Evolutionary conservation across 2,329 filamentous ascomycete species (phyloP).

Genomic region (Colletotrichum sp.): DNA sequence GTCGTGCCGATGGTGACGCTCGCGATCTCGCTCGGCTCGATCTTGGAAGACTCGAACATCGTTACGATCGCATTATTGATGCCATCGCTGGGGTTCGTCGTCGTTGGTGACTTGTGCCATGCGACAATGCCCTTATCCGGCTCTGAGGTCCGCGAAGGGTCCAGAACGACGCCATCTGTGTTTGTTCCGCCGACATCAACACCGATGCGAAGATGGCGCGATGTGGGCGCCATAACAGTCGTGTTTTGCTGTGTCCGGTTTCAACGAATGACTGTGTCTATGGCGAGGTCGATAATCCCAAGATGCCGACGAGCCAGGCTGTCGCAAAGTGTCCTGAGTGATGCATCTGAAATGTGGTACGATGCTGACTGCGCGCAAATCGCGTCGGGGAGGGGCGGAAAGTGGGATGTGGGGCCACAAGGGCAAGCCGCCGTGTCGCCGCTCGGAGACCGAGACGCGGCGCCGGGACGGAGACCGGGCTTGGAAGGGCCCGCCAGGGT

Average conservation of each 20-base stretch:
- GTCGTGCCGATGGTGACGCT: slow-evolving; percentile 59
- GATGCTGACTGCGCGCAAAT: background rate
- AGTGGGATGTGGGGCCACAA: background rate
- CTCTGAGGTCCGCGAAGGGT: slow-evolving; percentile 39
- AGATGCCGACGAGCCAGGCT: too few relatives aligned
- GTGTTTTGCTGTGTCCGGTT: fast-evolving
- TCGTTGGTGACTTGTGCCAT: slow-evolving; percentile 56
- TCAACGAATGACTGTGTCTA: background rate
- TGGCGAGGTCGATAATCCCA: background rate
- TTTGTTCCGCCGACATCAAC: slow-evolving; percentile 57
- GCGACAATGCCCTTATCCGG: slow-evolving; percentile 48
- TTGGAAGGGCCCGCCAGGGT: slow-evolving; percentile 1
- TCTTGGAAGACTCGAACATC: slow-evolving; percentile 42
- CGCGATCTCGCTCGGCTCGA: slow-evolving; percentile 41
- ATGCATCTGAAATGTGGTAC: background rate
- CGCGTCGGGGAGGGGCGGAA: background rate
- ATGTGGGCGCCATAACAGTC: background rate
- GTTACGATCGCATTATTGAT: slow-evolving; percentile 48
- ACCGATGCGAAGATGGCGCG: slow-evolving; percentile 36
- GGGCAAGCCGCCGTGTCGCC: background rate
- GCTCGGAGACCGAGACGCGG: background rate
- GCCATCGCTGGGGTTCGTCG: slow-evolving; percentile 48
- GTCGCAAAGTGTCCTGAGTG: background rate
- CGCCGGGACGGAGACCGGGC: background rate
- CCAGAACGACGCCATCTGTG: slow-evolving; percentile 57